Percentiles rank a stretch among this genome's conserved stretches.
Evolutionary conservation across 106 monocot species (phyloP).

Genomic region (Apostasia ramifera): DNA sequence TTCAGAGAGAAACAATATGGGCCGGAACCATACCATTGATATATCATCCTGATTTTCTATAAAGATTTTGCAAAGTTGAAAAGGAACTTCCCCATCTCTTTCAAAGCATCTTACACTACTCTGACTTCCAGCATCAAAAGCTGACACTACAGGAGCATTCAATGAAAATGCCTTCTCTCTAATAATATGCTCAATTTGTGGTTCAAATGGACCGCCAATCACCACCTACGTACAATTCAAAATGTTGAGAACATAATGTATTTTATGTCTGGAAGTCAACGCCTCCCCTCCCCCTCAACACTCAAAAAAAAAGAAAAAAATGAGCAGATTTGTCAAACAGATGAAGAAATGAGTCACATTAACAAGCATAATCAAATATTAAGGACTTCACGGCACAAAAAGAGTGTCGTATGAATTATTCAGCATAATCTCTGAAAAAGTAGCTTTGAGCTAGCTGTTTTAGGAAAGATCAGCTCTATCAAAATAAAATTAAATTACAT

Average conservation of each 20-base stretch:
- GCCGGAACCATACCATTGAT: constrained; percentile 30
- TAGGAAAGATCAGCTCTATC: too few species aligned
- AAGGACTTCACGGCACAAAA: too few species aligned
- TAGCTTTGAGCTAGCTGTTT: too few species aligned
- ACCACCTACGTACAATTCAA: constrained; percentile 39
- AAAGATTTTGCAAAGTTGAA: constrained; percentile 66
- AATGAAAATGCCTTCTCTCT: constrained; percentile 50
- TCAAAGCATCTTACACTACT: constrained; percentile 38
- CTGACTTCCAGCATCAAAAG: constrained; percentile 56
- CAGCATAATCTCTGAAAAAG: too few species aligned
- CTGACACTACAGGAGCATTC: constrained; percentile 56
- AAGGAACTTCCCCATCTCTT: constrained; percentile 33
- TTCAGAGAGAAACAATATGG: background rate
- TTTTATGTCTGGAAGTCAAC: too few species aligned
- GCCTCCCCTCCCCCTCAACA: too few species aligned
- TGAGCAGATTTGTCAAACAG: too few species aligned
- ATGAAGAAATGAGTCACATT: too few species aligned
- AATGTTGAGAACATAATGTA: background rate
- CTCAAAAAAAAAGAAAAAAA: too few species aligned
- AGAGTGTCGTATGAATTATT: too few species aligned
- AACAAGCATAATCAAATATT: too few species aligned
- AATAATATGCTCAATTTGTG: constrained; percentile 64
- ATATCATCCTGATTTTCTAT: constrained; percentile 38
- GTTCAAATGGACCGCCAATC: constrained; percentile 78
- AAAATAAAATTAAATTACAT: too few species aligned